Evolutionary conservation across 805 yeast genomes (phyloP).

Genomic region (Candida ulmi): DNA sequence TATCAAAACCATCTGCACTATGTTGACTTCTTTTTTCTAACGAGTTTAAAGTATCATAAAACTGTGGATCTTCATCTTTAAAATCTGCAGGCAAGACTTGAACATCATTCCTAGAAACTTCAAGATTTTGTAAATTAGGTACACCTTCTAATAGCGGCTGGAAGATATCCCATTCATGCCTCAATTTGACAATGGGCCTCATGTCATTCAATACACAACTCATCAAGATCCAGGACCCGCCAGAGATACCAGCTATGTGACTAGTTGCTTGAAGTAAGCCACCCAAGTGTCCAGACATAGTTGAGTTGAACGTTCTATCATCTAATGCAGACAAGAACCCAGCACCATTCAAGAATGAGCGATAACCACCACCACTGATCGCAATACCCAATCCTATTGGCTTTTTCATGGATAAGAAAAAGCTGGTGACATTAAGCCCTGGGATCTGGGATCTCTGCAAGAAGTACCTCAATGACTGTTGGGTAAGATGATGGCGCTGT

Average conservation of each 20-base stretch:
- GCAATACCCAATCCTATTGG: slow-evolving; percentile 50
- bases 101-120: slow-evolving; percentile 23
- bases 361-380: slow-evolving; percentile 83
- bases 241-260: slow-evolving; percentile 74
- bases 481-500: slow-evolving; percentile 27
- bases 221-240: slow-evolving; percentile 71
- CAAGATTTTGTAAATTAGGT: slow-evolving; percentile 43
- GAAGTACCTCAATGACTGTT: slow-evolving; percentile 24
- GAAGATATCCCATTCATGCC: slow-evolving; percentile 36
- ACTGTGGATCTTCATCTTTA: slow-evolving; percentile 16
- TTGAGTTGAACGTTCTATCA: slow-evolving; percentile 54
- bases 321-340: slow-evolving; percentile 80
- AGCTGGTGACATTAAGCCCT: slow-evolving; percentile 24
- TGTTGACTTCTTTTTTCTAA: slow-evolving; percentile 8
- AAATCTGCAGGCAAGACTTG: slow-evolving; percentile 20
- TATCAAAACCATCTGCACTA: slow-evolving; percentile 5
- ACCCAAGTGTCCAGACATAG: slow-evolving; percentile 53
- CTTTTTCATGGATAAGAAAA: slow-evolving; percentile 14
- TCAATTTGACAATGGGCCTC: slow-evolving; percentile 30
- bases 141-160: slow-evolving; percentile 51
- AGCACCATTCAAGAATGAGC: slow-evolving; percentile 85
- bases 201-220: slow-evolving; percentile 33
- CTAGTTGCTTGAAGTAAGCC: slow-evolving; percentile 68
- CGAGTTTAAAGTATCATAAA: slow-evolving; percentile 19
- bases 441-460: slow-evolving; percentile 29